These are phyloP conservation scores for Echium plantagineum DNA, from an alignment of 257 asterid species.

Conservation along the genomic window DNA sequence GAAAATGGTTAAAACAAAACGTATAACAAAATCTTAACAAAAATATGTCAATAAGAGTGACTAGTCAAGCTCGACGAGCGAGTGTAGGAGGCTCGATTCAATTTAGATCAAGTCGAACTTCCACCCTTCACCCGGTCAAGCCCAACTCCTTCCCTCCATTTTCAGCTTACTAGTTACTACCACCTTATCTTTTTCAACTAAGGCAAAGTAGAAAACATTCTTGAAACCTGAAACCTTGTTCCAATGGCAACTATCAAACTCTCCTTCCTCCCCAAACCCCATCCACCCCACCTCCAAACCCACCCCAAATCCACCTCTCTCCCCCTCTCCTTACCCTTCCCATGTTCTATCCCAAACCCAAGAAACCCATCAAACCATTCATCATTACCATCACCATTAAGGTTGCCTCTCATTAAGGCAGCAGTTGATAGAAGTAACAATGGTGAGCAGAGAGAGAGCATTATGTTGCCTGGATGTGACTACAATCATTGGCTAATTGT, in stretches of 20 bases:
- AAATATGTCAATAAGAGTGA: too few relatives aligned
- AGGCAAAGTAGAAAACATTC: neutral
- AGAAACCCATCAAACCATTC: constrained; percentile 15
- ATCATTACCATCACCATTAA: constrained; percentile 29
- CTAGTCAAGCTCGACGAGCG: too few relatives aligned
- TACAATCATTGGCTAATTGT: constrained; percentile 96
- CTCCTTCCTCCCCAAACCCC: constrained; percentile 41
- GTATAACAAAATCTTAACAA: too few relatives aligned
- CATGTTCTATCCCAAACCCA: constrained; percentile 18
- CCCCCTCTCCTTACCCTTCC: constrained; percentile 24
- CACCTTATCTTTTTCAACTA: constrained; percentile 24
- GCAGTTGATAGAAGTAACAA: constrained; percentile 47
- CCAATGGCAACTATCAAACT: constrained; percentile 53
- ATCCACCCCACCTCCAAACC: constrained; percentile 20
- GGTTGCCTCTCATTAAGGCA: constrained; percentile 48
- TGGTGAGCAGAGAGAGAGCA: constrained; percentile 77
- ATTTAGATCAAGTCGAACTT: too few relatives aligned
- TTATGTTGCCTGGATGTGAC: constrained; percentile 97
- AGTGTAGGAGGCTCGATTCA: too few relatives aligned
- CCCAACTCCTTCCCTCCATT: too few relatives aligned
- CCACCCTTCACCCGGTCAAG: too few relatives aligned
- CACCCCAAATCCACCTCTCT: constrained; percentile 18
- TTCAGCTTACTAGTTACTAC: neutral
- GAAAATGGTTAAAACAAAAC: too few relatives aligned
- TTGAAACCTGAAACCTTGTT: neutral